Evolutionary conservation across 345 rosid genomes (phyloP).

Genomic region (Raphanus raphanistrum): DNA sequence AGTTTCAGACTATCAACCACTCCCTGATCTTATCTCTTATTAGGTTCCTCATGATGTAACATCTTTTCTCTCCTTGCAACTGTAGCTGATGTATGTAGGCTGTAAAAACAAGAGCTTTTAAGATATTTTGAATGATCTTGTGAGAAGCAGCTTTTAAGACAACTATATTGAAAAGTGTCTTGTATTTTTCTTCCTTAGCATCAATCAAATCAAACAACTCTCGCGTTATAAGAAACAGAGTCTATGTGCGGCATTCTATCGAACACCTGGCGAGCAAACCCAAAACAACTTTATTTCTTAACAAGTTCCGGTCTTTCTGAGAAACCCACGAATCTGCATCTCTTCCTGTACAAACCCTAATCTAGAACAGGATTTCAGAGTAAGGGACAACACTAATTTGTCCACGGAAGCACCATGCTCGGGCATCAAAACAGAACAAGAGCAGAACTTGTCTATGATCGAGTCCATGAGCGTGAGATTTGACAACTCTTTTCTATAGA

Average conservation of each 20-base stretch:
- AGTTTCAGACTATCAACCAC: not conserved
- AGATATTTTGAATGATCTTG: not conserved
- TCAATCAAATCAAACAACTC: constrained; percentile 50
- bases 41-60: not conserved
- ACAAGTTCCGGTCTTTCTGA: constrained; percentile 40
- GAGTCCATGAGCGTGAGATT: constrained; percentile 44
- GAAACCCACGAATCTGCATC: constrained; percentile 46
- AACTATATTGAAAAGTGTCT: constrained; percentile 16
- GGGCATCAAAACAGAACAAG: constrained; percentile 41
- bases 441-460: constrained; percentile 36
- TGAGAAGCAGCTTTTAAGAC: not conserved
- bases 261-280: constrained; percentile 39
- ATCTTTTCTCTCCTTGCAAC: constrained; percentile 21
- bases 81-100: constrained; percentile 37
- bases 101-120: constrained; percentile 26
- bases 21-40: not conserved
- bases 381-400: constrained; percentile 38
- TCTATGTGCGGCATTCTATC: constrained; percentile 43
- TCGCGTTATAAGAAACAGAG: not conserved
- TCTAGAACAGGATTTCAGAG: constrained; percentile 43
- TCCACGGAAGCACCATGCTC: constrained; percentile 39
- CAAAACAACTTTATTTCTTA: constrained; percentile 40
- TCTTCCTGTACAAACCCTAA: constrained; percentile 31
- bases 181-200: constrained; percentile 46
- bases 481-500: constrained; percentile 40